Base-by-base conservation (phyloP, 768 basidiomycete species). In the Ramaria sp. region DNA sequence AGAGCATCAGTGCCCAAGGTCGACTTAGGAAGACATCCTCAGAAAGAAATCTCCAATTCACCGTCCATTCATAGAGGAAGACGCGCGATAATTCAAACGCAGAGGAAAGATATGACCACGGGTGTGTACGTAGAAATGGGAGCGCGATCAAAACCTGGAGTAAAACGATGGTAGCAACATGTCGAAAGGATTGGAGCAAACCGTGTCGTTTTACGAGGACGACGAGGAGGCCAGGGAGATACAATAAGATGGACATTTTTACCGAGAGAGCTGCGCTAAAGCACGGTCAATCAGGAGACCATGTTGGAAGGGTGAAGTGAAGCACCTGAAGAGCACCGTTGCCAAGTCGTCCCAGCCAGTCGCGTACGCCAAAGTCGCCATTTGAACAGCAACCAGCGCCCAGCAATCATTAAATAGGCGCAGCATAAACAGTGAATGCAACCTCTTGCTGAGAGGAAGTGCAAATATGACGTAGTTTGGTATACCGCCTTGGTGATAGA, bases 341-440 rank as follows among this genome's bases (percentile, higher is more conserved):
- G 82, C 88, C 4, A 81, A 52, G 46, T 80, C 78, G 66, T 88
- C 84, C 57, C 78, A 69, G 10, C 76, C 76, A 20, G 67, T 67
- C 60, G 83, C 82, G 60, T 83, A 83, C 1, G 84, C 79, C 7
- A 88, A 65, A 20, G 94, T 76, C 1, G 89, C 78, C 0, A 77
- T 74, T 61, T 91, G 79, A 33, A 86, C 73, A 4, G 79, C 75
- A 17, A 88, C 68, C 0, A 84, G 74, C 2, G 86, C 78, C 91
- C 91, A 93, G 65, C 89, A 90, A 67, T 99, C 96, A 66, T 97
- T 97, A 76, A 99, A 99, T 6, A 97, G 73, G 19, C 96, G 79
- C 53, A 99, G 73, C 12, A 88, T 82, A 67, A 85, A 98, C 54
- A 98, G 89, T 12, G 95, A 97, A 66, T 97, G 95, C 3, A 95